These are phyloP conservation scores for Aspergillus flavus DNA, from an alignment of 2,329 filamentous ascomycete species.

Conservation along the genomic window DNA sequence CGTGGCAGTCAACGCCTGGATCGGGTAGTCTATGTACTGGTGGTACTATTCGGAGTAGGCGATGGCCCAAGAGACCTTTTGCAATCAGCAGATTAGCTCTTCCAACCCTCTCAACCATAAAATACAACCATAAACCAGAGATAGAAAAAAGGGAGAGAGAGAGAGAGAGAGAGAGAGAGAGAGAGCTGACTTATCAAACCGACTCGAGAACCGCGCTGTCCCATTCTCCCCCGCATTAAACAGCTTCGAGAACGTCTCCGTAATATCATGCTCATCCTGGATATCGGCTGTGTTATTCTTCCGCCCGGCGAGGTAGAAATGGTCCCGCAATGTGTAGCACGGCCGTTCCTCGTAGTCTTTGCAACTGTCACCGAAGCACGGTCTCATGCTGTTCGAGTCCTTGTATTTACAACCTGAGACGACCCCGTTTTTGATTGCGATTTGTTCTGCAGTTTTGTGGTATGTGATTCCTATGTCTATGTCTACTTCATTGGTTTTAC, in stretches of 20 bases:
- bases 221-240: constrained; percentile 38
- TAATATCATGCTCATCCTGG: constrained; percentile 31
- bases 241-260: constrained; percentile 40
- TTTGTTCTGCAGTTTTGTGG: constrained; percentile 44
- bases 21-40: constrained; percentile 49
- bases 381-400: not conserved
- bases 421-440: constrained; percentile 47
- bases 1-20: constrained; percentile 49
- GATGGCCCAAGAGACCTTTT: constrained; percentile 48
- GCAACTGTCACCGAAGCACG: constrained; percentile 7
- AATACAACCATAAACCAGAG: too few species aligned
- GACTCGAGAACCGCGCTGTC: constrained; percentile 44
- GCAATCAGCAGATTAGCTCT: too few species aligned
- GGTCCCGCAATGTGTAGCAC: constrained; percentile 52
- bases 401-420: constrained; percentile 21
- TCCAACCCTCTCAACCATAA: too few species aligned
- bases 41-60: constrained; percentile 53
- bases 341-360: constrained; percentile 19
- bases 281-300: constrained; percentile 39
- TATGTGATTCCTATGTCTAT: constrained; percentile 52
- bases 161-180: too few species aligned
- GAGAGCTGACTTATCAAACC: constrained; percentile 52
- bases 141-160: not conserved
- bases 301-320: constrained; percentile 50
- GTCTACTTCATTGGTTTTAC: constrained; percentile 1